Evolutionary conservation across 345 rosid species (phyloP).

Genomic region (Sisymbrium irio): DNA sequence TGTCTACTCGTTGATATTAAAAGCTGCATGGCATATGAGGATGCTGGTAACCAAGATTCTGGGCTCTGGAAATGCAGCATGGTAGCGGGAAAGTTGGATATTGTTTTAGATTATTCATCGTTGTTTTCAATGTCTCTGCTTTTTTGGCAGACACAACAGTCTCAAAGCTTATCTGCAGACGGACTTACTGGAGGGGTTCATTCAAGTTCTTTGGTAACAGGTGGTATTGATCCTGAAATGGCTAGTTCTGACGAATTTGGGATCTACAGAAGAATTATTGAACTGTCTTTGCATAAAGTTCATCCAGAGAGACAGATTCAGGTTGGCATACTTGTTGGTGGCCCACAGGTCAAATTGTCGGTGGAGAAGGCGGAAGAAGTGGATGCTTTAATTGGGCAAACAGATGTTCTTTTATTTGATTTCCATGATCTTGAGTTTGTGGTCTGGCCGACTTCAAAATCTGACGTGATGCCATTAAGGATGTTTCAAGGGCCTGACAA

Average conservation of each 20-base stretch:
- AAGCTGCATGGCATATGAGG: slow-evolving; percentile 51
- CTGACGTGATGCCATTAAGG: slow-evolving; percentile 36
- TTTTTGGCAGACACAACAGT: slow-evolving; percentile 52
- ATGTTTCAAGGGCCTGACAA: slow-evolving; percentile 38
- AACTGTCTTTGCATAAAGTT: slow-evolving; percentile 44
- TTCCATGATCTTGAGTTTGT: slow-evolving; percentile 63
- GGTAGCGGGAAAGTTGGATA: slow-evolving; percentile 60
- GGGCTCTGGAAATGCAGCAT: slow-evolving; percentile 65
- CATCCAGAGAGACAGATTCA: slow-evolving; percentile 69
- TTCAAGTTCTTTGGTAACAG: slow-evolving; percentile 33
- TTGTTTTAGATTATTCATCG: slow-evolving; percentile 53
- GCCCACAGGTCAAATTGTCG: slow-evolving; percentile 58
- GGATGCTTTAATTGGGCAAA: slow-evolving; percentile 33
- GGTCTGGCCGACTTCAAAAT: slow-evolving; percentile 57
- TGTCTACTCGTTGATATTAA: slow-evolving; percentile 62
- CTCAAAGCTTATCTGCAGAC: slow-evolving; percentile 40
- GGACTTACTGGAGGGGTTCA: slow-evolving; percentile 27
- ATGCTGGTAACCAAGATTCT: slow-evolving; percentile 39
- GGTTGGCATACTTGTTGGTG: slow-evolving; percentile 64
- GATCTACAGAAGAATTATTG: slow-evolving; percentile 39
- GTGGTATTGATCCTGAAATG: slow-evolving; percentile 37
- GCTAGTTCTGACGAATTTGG: slow-evolving; percentile 42
- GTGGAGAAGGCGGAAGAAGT: slow-evolving; percentile 37
- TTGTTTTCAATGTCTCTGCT: slow-evolving; percentile 50
- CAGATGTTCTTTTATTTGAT: slow-evolving; percentile 57